Conservation (phyloP, 331 rosid species). For the Acacia pycnantha region DNA sequence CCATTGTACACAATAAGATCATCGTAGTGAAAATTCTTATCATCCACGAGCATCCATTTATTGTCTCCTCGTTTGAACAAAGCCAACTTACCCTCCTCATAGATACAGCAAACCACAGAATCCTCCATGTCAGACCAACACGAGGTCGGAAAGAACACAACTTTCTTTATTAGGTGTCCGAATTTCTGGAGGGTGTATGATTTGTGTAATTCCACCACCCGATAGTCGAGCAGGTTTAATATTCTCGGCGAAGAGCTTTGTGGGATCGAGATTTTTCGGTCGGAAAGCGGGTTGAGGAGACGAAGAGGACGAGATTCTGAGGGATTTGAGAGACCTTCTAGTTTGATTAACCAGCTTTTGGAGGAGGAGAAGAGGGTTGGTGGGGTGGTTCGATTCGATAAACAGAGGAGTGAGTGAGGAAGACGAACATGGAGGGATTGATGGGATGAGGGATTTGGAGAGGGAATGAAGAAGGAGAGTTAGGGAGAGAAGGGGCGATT, state of each 20-base stretch:
- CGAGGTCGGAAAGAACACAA: conserved; percentile 37
- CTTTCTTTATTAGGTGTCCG: conserved; percentile 1
- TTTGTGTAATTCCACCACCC: conserved; percentile 38
- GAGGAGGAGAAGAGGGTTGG: neutral
- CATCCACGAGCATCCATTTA: conserved; percentile 41
- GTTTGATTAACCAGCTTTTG: conserved; percentile 44
- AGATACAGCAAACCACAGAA: conserved; percentile 32
- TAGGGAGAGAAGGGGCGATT: conserved; percentile 28
- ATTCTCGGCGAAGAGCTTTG: neutral
- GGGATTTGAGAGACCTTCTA: neutral
- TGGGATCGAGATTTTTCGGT: conserved; percentile 12
- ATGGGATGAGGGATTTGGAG: conserved; percentile 32
- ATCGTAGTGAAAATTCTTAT: conserved; percentile 39
- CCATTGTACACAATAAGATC: conserved; percentile 56
- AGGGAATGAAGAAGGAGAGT: conserved; percentile 36
- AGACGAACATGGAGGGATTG: neutral
- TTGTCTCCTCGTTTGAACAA: conserved; percentile 39
- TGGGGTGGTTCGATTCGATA: conserved; percentile 30
- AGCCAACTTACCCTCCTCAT: conserved; percentile 36
- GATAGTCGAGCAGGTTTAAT: conserved; percentile 34
- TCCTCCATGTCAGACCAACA: conserved; percentile 24
- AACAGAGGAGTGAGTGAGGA: conserved; percentile 25
- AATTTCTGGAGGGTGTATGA: conserved; percentile 10
- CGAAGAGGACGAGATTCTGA: conserved; percentile 6
- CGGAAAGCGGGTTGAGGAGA: conserved; percentile 43